Evolutionary conservation across 495 filamentous ascomycete species (phyloP), one percentile per base, ranked within the genome.

Genomic region (Trichoderma reesei): DNA sequence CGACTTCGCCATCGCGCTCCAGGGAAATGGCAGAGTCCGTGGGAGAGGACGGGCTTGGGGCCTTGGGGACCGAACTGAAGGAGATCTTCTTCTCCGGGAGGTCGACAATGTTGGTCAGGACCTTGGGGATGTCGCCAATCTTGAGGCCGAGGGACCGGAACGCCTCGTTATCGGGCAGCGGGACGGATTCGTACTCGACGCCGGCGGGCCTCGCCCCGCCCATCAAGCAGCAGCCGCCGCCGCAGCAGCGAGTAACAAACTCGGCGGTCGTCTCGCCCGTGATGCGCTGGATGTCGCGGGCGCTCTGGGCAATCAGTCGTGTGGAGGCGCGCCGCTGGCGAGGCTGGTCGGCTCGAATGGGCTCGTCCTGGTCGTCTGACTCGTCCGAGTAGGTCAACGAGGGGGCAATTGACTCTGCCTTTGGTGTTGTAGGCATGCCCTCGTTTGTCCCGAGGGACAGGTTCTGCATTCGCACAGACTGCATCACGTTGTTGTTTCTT

Each of bases 191-290:
- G 54, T 82, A 85, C 54, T 81, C 75, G 51, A 83, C 72, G 31
- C 74, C 76, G 14, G 46, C 46, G 20, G 48, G 51, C 82, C 75
- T 6, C 78, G 80, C 66, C 80, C 80, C 68, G 86, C 71, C 41
- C 82, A 81, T 60, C 87, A 91, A 82, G 73, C 92, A 97, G 76
- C 95, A 97, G 48, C 93, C 92, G 61, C 93, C 92, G 39, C 94
- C 94, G 72, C 94, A 98, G 78, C 95, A 98, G 77, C 88, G 76
- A 77, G 82, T 69, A 71, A 83, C 78, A 79, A 88, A 69, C 69
- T 81, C 75, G 59, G 85, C 85, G 16, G 82, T 84, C 7, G 82
- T 79, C 71, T 83, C 80, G 61, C 82, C 83, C 59, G 85, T 85
- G 33, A 96, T 82, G 65, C 87, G 79, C 68, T 85, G 81, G 65